phyloP scores from a whole-genome alignment of 1,284 basidiomycete species.

The Marasmius oreades region DNA sequence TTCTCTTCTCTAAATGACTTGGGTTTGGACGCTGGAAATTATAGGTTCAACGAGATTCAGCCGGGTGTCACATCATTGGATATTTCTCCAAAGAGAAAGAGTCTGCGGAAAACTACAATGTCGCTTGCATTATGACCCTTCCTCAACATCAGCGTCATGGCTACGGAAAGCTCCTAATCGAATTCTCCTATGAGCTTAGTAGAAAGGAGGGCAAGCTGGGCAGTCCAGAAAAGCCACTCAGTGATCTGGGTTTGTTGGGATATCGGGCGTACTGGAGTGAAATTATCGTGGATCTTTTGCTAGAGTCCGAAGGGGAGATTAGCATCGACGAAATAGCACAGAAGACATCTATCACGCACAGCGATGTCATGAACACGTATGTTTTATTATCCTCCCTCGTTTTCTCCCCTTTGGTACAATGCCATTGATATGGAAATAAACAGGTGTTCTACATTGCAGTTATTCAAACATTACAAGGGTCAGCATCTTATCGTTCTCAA shows the following conservation, averaged over 20 bases:
- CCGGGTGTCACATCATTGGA: conserved; percentile 92
- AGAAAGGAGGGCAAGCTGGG: conserved; percentile 97
- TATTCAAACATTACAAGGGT: conserved; percentile 97
- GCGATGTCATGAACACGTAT: conserved; percentile 97
- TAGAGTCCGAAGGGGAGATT: conserved; percentile 71
- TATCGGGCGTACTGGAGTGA: conserved; percentile 99
- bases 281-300: conserved; percentile 89
- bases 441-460: conserved; percentile 90
- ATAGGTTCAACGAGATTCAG: conserved; percentile 82
- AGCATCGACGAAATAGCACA: conserved; percentile 98
- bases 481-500: conserved; percentile 93
- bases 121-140: conserved; percentile 97
- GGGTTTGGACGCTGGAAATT: conserved; percentile 17
- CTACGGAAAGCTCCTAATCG: conserved; percentile 94
- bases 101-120: conserved; percentile 96
- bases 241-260: conserved; percentile 88
- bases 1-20: conserved; percentile 11
- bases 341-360: conserved; percentile 94
- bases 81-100: conserved; percentile 99
- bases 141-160: conserved; percentile 97
- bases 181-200: conserved; percentile 97
- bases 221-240: conserved; percentile 96
- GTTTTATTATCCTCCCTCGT: conserved; percentile 30
- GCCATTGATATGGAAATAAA: conserved; percentile 1
- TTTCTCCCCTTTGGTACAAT: conserved; percentile 1